These are phyloP conservation scores for Claviceps citrina DNA, from an alignment of 2,329 filamentous ascomycete species.

Conservation along the genomic window DNA sequence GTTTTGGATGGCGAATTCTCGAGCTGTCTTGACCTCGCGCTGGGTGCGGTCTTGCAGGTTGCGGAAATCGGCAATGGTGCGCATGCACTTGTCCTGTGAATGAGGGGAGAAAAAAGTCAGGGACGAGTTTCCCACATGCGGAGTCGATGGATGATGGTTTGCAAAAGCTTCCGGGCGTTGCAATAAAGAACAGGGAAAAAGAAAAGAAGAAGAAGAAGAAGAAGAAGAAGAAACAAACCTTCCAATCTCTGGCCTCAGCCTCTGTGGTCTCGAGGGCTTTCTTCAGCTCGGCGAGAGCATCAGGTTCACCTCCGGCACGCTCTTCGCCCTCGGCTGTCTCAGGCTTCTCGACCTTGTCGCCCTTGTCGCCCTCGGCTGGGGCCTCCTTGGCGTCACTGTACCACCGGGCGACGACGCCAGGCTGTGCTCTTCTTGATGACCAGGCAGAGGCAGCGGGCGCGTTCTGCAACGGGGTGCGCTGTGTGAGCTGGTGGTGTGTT, in stretches of 20 bases:
- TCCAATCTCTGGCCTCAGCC: slow-evolving; percentile 53
- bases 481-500: slow-evolving; percentile 20
- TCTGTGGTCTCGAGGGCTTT: slow-evolving; percentile 38
- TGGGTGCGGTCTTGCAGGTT: slow-evolving; percentile 92
- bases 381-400: slow-evolving; percentile 33
- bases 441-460: slow-evolving; percentile 21
- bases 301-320: slow-evolving; percentile 15
- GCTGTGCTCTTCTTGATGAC: slow-evolving; percentile 23
- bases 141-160: no score
- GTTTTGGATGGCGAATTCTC: slow-evolving; percentile 87
- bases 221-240: slow-evolving; percentile 55
- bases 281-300: slow-evolving; percentile 29
- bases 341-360: slow-evolving; percentile 8
- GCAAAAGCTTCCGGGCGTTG: neutral
- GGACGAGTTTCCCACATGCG: no score
- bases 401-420: slow-evolving; percentile 24
- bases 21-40: slow-evolving; percentile 74
- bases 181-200: no score
- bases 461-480: slow-evolving; percentile 23
- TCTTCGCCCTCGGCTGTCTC: slow-evolving; percentile 13
- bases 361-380: slow-evolving; percentile 12
- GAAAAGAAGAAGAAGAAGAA: no score
- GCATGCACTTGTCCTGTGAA: slow-evolving; percentile 77
- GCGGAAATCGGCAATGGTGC: slow-evolving; percentile 88
- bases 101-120: neutral